Percentiles rank a stretch among this genome's conserved stretches.
Evolutionary conservation across 2,329 filamentous ascomycete species (phyloP).

Genomic region (Allantophomopsis lycopodina): DNA sequence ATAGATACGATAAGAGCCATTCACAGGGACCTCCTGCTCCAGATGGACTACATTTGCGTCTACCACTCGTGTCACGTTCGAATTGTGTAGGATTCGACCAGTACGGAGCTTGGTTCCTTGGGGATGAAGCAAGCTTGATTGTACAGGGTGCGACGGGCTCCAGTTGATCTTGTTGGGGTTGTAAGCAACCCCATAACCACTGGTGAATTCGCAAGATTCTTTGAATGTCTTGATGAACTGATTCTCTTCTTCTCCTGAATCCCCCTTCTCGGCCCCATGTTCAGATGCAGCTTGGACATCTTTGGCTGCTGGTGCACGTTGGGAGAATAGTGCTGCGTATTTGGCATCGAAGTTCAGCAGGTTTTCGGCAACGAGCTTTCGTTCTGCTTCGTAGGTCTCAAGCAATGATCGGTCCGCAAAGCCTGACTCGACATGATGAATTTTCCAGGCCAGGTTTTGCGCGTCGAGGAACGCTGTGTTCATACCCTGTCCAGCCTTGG

Average conservation of each 20-base stretch:
- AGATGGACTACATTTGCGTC: slow-evolving; percentile 85
- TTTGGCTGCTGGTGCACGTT: slow-evolving; percentile 56
- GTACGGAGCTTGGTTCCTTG: slow-evolving; percentile 51
- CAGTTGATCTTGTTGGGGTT: slow-evolving; percentile 74
- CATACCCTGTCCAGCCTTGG: slow-evolving; percentile 70
- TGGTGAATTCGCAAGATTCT: slow-evolving; percentile 81
- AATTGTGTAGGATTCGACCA: slow-evolving; percentile 63
- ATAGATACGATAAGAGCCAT: slow-evolving; percentile 78
- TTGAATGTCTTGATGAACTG: slow-evolving; percentile 86
- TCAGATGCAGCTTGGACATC: slow-evolving; percentile 56
- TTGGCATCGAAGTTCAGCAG: slow-evolving; percentile 77
- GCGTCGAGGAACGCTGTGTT: slow-evolving; percentile 71
- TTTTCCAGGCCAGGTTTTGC: slow-evolving; percentile 90
- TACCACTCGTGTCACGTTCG: slow-evolving; percentile 72
- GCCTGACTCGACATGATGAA: slow-evolving; percentile 76
- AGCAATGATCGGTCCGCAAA: slow-evolving; percentile 65
- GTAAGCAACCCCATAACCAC: slow-evolving; percentile 83
- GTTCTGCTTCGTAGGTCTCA: slow-evolving; percentile 75
- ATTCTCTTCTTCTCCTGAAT: slow-evolving; percentile 40
- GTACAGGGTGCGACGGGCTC: slow-evolving; percentile 57
- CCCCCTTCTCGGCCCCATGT: slow-evolving; percentile 16
- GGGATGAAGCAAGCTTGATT: slow-evolving; percentile 57
- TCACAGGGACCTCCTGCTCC: slow-evolving; percentile 79
- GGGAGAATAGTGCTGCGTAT: slow-evolving; percentile 83
- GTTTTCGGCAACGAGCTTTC: slow-evolving; percentile 72